These are phyloP conservation scores for Neoscytalidium dimidiatum DNA, from an alignment of 2,329 filamentous ascomycete species.

Conservation along the genomic window DNA sequence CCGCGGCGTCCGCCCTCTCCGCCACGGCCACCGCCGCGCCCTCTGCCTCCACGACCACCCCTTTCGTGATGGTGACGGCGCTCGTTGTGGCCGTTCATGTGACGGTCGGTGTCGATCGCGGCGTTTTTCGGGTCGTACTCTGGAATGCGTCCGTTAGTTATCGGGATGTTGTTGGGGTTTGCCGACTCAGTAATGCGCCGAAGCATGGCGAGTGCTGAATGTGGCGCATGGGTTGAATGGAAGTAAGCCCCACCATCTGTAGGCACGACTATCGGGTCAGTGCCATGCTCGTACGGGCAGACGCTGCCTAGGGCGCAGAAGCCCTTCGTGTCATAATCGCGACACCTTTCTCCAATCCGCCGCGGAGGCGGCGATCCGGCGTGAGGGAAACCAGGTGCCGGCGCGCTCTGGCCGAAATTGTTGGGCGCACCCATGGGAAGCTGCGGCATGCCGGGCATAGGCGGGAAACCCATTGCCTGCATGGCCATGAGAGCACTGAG, in stretches of 20 bases:
- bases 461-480: slow-evolving; percentile 53
- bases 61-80: slow-evolving; percentile 25
- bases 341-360: slow-evolving; percentile 56
- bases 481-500: slow-evolving; percentile 64
- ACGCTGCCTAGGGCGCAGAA: slow-evolving; percentile 68
- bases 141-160: slow-evolving; percentile 26
- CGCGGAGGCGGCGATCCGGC: slow-evolving; percentile 22
- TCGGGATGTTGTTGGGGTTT: background rate
- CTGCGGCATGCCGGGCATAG: slow-evolving; percentile 48
- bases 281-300: slow-evolving; percentile 70
- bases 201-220: background rate
- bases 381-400: slow-evolving; percentile 23
- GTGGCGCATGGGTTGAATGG: background rate
- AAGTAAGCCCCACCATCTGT: slow-evolving; percentile 23
- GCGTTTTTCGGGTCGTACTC: slow-evolving; percentile 64
- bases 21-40: slow-evolving; percentile 45
- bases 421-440: slow-evolving; percentile 34
- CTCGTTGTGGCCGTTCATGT: slow-evolving; percentile 27
- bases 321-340: slow-evolving; percentile 72
- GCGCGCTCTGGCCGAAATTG: slow-evolving; percentile 9
- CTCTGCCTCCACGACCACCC: slow-evolving; percentile 41
- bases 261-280: slow-evolving; percentile 50
- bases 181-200: slow-evolving; percentile 28
- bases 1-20: slow-evolving; percentile 36
- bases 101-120: slow-evolving; percentile 36